Percentiles rank a stretch among this genome's conserved stretches.
Conservation (phyloP, 2,329 filamentous ascomycete genomes). For the Aureobasidium namibiae region DNA sequence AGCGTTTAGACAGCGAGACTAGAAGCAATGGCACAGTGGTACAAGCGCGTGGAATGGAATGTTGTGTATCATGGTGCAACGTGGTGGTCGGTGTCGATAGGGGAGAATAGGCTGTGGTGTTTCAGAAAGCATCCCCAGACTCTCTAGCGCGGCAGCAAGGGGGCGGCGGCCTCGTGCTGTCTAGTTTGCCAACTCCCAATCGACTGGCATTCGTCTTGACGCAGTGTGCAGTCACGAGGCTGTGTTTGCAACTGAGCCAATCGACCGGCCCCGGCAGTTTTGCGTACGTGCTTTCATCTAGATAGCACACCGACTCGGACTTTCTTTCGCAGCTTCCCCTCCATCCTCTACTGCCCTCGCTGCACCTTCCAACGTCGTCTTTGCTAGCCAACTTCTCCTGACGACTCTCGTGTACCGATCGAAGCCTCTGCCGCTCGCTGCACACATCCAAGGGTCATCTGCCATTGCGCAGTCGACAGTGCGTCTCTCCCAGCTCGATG, state of each 20-base stretch:
- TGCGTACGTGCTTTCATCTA: background rate
- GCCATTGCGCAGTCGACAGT: constrained; percentile 6
- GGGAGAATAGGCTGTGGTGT: background rate
- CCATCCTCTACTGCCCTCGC: background rate
- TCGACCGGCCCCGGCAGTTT: background rate
- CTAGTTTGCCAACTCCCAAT: background rate
- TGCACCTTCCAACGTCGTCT: background rate
- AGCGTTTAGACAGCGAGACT: background rate
- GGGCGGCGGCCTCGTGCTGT: background rate
- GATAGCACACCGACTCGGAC: constrained; percentile 5
- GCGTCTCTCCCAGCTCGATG: background rate
- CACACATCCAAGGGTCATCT: background rate
- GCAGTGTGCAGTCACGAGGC: background rate
- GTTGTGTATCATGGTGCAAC: background rate
- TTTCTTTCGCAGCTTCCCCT: background rate
- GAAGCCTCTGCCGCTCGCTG: background rate
- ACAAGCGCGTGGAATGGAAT: background rate
- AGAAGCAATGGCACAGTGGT: background rate
- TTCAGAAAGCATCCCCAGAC: background rate
- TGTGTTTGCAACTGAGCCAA: background rate
- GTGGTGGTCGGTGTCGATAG: background rate
- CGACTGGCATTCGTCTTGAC: background rate
- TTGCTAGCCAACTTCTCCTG: background rate
- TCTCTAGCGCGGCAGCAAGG: background rate
- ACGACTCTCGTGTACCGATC: background rate